Percentiles rank a stretch among this genome's conserved stretches.
phyloP scores from a whole-genome alignment of 1,139 yeast species.

The Taiozyma sp. region DNA sequence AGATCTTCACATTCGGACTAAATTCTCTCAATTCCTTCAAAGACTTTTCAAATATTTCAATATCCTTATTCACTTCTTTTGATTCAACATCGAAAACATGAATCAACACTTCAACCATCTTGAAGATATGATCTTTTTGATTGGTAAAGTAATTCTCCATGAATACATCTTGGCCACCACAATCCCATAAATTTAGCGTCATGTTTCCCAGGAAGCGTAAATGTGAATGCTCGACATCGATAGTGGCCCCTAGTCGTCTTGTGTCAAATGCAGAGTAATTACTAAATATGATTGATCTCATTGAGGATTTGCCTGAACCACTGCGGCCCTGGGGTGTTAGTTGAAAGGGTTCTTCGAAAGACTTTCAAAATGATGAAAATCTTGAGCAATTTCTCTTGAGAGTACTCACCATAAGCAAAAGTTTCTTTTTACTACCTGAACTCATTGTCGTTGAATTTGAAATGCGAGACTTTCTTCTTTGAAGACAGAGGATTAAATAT shows the following conservation, averaged over 20 bases:
- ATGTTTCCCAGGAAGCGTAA: constrained; percentile 87
- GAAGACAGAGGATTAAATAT: too few relatives aligned
- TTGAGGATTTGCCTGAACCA: constrained; percentile 95
- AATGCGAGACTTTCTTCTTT: neutral
- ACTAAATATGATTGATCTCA: constrained; percentile 93
- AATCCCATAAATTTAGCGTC: constrained; percentile 96
- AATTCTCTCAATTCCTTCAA: constrained; percentile 76
- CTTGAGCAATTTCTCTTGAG: neutral
- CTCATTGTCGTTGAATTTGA: constrained; percentile 12
- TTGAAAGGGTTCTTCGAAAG: neutral
- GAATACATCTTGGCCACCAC: constrained; percentile 97
- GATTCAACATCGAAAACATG: constrained; percentile 97
- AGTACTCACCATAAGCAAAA: constrained; percentile 43
- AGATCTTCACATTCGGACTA: constrained; percentile 88
- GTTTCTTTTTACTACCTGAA: constrained; percentile 34
- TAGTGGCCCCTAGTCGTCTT: constrained; percentile 91
- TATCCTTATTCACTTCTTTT: constrained; percentile 86
- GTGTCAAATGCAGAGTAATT: constrained; percentile 97
- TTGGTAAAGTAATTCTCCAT: constrained; percentile 91
- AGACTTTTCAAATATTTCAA: constrained; percentile 84
- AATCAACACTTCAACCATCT: constrained; percentile 94
- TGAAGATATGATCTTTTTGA: constrained; percentile 86
- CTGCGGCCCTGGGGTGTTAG: constrained; percentile 63
- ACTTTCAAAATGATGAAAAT: neutral
- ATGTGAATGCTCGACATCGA: constrained; percentile 96